phyloP scores from a whole-genome alignment of 202 grass and related monocot species.

The Setaria italica region DNA sequence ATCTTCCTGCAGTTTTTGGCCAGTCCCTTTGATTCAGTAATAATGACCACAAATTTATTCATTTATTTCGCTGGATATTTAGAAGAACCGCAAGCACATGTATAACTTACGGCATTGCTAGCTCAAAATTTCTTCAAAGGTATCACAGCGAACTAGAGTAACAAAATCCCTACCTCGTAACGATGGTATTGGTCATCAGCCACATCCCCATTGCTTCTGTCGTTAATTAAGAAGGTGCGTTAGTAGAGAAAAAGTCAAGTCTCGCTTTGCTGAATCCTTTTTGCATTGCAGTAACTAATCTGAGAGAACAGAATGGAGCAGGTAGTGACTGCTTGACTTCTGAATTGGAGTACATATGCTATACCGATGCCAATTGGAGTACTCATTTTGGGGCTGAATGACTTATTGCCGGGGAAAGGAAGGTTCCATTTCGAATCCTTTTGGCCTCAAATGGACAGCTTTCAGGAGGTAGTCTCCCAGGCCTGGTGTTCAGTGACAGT shows the following conservation, averaged over 20 bases:
- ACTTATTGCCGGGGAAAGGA: too few species aligned
- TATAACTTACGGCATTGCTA: background rate
- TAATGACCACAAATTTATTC: background rate
- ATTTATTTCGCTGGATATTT: background rate
- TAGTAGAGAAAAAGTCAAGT: background rate
- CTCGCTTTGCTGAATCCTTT: background rate
- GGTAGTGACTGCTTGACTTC: background rate
- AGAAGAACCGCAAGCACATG: background rate
- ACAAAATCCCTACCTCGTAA: constrained; percentile 55
- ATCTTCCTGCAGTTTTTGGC: constrained; percentile 52
- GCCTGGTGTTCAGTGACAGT: too few species aligned
- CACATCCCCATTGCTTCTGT: constrained; percentile 67
- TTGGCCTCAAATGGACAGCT: too few species aligned
- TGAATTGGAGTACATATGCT: too few species aligned
- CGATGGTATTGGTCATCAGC: constrained; percentile 64
- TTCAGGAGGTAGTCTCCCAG: too few species aligned
- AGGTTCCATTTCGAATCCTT: too few species aligned
- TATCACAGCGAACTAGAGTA: background rate
- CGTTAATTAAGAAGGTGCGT: constrained; percentile 20
- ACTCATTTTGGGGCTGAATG: too few species aligned
- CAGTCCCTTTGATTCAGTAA: background rate
- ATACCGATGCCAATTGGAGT: too few species aligned
- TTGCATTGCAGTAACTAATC: background rate
- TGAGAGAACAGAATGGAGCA: background rate
- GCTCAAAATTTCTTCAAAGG: background rate